Base-by-base conservation (phyloP, 345 rosid genomes). In the Corchorus capsularis region DNA sequence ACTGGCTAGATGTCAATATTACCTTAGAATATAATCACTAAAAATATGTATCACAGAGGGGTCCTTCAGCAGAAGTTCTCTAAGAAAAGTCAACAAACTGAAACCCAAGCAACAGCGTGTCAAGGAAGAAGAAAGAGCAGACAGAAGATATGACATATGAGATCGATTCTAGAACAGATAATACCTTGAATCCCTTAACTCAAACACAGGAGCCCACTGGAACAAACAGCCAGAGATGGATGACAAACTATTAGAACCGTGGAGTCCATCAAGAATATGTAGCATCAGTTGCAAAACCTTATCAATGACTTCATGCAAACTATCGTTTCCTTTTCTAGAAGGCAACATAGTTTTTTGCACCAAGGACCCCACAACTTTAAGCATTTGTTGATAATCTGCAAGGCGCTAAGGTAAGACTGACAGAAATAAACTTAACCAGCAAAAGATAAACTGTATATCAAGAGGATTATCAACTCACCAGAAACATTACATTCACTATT, bases 171-270 rank as follows among this genome's bases (percentile, higher is more conserved):
- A 19, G 7, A 41, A 66, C 69, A 49, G 70, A 43, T 43, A 69
- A 46, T 86, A 94, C 98, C 94, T 88, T 77, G 86, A 73, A 78
- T 83, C 89, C 80, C 82, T 83, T 71, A 87, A 74, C 75, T 83
- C 66, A 80, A 93, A 93, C 37, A 86, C 79, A 67, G 97, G 92
- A 80, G 90, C 87, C 98, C 99, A 95, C 75, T 81, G 89, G 41
- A 34, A 73, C 50, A 87, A 81, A 78, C 87, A 82, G 52, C 50
- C 22, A 46, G 81, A 70, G 74, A 90, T 78, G 73, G 83, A 41
- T 49, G 82, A 78, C 75, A 63, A 53, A 73, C 88, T 85, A 82
- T 79, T 82, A 66, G 75, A 79, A 69, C 69, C 8, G 17, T 76
- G 78, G 20, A 90, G 85, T 54, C 88, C 86, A 63, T 91, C 84